Percentiles rank a stretch among this genome's conserved stretches.
Conservation (phyloP, 2,329 filamentous ascomycete genomes). For the Diaporthe sp. region DNA sequence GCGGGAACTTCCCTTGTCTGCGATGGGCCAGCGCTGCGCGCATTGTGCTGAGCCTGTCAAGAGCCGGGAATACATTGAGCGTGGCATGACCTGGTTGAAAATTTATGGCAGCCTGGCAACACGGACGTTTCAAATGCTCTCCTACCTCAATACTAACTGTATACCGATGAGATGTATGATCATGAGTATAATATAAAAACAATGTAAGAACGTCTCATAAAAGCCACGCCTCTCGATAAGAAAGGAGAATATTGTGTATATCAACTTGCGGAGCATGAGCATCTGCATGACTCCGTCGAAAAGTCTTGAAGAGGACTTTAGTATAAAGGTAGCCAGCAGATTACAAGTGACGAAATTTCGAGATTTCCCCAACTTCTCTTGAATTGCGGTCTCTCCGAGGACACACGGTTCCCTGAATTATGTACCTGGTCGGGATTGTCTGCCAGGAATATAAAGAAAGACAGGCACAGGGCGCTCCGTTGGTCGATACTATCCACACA, state of each 20-base stretch:
- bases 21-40: background rate
- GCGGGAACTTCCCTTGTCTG: background rate
- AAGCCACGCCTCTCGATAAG: too few species aligned
- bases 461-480: background rate
- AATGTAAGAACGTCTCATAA: background rate
- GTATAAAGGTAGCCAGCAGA: background rate
- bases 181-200: too few species aligned
- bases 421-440: background rate
- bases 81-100: background rate
- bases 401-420: background rate
- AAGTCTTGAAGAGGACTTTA: background rate
- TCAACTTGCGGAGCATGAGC: background rate
- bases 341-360: background rate
- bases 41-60: background rate
- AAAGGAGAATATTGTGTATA: background rate
- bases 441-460: background rate
- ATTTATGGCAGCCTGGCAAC: too few species aligned
- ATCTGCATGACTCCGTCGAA: background rate
- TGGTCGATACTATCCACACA: background rate
- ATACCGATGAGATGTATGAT: too few species aligned
- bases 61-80: background rate
- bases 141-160: too few species aligned
- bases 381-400: background rate
- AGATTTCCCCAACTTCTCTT: too few species aligned
- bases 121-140: too few species aligned